Base-by-base conservation (phyloP, 2,329 filamentous ascomycete species). In the Calonectria naviculata region DNA sequence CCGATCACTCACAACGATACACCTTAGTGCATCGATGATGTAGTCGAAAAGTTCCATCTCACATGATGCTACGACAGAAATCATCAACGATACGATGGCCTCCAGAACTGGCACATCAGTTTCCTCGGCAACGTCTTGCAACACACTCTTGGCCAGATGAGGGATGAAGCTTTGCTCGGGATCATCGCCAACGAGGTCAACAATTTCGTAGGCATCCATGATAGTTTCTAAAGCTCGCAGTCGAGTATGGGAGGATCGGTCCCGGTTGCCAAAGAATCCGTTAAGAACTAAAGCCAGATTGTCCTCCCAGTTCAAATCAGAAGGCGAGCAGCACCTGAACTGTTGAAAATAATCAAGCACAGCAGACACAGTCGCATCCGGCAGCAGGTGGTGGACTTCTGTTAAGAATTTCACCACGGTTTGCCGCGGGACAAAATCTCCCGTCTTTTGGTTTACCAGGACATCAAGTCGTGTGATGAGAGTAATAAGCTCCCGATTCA, bases 281-380 rank as follows among this genome's bases (percentile, higher is more conserved):
- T 89, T 85, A 19, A 94, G 80, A 1, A 95, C 87, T 29, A 90
- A 83, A 19, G 84, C 83, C 65, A 93, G 85, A 64, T 94, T 93
- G 3, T 87, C 83, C 72, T 93, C 87, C 93, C 93, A 95, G 41
- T 89, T 85, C 56, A 87, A 82, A 75, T 94, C 92, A 0, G 93
- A 93, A 3, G 93, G 93, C 52, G 92, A 93, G 76, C 93, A 93
- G 76, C 90, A 92, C 54, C 92, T 87, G 73, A 93, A 92, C 65
- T 93, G 90, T 67, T 89, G 88, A 73, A 92, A 93, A 78, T 94
- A 91, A 52, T 90, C 88, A 49, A 95, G 87, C 28, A 94, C 88
- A 13, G 92, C 84, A 56, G 88, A 88, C 2, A 89, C 91, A 10
- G 90, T 89, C 5, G 89, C 88, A 78, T 95, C 91, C 7, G 91